Evolutionary conservation across 495 filamentous ascomycete genomes (phyloP).

Genomic region (Podospora pseudoanserina): DNA sequence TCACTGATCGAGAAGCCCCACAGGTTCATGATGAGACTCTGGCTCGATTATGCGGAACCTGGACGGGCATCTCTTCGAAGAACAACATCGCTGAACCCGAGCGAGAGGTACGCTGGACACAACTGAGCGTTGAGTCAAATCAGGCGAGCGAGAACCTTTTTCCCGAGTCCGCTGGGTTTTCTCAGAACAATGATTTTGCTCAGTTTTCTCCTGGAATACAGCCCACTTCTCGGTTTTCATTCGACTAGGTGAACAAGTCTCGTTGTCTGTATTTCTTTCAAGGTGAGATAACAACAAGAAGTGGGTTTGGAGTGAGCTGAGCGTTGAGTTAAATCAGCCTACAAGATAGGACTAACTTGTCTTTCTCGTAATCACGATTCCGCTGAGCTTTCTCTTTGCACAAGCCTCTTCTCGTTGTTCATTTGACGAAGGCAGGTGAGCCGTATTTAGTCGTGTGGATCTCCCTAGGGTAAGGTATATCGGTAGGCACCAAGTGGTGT

Average conservation of each 20-base stretch:
- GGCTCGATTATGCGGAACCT: conserved; percentile 8
- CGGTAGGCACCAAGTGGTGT: not conserved
- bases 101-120: not conserved
- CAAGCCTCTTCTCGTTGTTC: too few species aligned
- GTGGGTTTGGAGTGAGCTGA: too few species aligned
- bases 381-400: too few species aligned
- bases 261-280: not conserved
- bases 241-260: not conserved
- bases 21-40: conserved; percentile 15
- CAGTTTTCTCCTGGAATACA: not conserved
- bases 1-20: not conserved
- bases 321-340: too few species aligned
- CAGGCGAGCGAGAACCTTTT: not conserved
- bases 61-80: not conserved
- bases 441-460: too few species aligned
- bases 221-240: not conserved
- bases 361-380: too few species aligned
- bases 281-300: not conserved
- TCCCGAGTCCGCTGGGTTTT: not conserved
- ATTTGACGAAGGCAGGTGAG: too few species aligned
- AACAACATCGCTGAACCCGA: not conserved
- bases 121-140: not conserved
- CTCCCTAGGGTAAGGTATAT: too few species aligned
- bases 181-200: not conserved
- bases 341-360: too few species aligned